These are phyloP conservation scores for Saccharomyces paradoxus DNA, from an alignment of 805 yeast species.

Conservation along the genomic window DNA sequence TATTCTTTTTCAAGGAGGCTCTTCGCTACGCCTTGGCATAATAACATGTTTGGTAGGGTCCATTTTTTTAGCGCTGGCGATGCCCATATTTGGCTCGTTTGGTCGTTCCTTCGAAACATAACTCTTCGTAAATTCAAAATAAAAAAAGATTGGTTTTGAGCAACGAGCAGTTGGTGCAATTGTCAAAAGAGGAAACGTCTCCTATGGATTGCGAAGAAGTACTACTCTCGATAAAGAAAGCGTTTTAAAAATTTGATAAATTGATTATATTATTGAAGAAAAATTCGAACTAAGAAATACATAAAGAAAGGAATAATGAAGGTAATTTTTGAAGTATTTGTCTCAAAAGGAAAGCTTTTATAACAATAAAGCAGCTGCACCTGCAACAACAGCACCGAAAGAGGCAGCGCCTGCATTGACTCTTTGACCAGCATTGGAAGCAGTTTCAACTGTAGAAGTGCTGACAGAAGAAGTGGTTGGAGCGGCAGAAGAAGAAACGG, in stretches of 20 bases:
- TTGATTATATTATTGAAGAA: not conserved
- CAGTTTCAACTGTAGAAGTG: slow-evolving; percentile 1
- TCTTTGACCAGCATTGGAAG: not conserved
- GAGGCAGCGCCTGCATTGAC: not conserved
- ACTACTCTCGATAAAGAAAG: not conserved
- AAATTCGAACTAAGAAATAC: not conserved
- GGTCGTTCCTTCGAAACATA: not conserved
- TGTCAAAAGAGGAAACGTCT: not conserved
- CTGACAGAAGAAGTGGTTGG: slow-evolving; percentile 2
- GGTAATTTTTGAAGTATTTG: not conserved
- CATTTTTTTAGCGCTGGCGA: not conserved
- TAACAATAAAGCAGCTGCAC: not conserved
- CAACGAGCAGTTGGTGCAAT: not conserved
- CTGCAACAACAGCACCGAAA: not conserved
- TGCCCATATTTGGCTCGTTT: not conserved
- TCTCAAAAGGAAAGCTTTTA: not conserved
- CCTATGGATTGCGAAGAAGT: not conserved
- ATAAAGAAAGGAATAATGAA: not conserved
- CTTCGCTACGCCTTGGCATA: not conserved
- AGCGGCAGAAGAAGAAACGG: slow-evolving; percentile 3
- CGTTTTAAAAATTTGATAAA: not conserved
- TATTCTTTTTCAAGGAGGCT: not conserved
- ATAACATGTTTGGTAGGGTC: not conserved
- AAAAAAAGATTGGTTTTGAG: not conserved
- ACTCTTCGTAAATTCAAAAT: not conserved